Evolutionary conservation across 306 rosid genomes (phyloP).

Genomic region (Cucurbita argyrosperma): DNA sequence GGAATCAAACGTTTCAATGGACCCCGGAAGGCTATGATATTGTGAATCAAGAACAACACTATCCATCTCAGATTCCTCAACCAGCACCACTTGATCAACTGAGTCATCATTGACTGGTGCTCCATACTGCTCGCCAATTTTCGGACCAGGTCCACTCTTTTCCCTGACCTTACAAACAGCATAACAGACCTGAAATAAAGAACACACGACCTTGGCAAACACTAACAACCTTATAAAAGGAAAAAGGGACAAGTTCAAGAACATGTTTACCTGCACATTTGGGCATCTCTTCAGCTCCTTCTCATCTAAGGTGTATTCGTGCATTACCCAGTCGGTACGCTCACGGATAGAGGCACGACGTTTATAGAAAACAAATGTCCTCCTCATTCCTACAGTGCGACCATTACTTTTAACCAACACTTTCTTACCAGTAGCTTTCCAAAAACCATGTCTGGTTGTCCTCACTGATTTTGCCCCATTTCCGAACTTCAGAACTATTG

Average conservation of each 20-base stretch:
- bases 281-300: constrained; percentile 66
- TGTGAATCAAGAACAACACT: constrained; percentile 21
- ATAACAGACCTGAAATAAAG: constrained; percentile 46
- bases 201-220: not conserved
- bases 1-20: constrained; percentile 1
- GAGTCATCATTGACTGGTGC: constrained; percentile 46
- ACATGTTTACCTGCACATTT: constrained; percentile 38
- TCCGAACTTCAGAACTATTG: constrained; percentile 72
- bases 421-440: constrained; percentile 86
- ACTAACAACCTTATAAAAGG: constrained; percentile 1
- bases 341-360: constrained; percentile 70
- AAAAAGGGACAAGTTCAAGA: not conserved
- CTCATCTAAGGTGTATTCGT: constrained; percentile 76
- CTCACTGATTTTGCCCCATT: constrained; percentile 71
- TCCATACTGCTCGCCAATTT: constrained; percentile 91
- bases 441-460: constrained; percentile 65
- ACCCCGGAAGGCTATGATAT: constrained; percentile 12
- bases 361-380: constrained; percentile 67
- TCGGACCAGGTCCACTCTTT: constrained; percentile 94
- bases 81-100: constrained; percentile 16
- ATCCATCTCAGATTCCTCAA: constrained; percentile 27
- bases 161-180: constrained; percentile 75
- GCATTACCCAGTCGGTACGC: constrained; percentile 98
- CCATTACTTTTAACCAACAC: constrained; percentile 35
- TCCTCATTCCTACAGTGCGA: constrained; percentile 58